Evolutionary conservation across 1,284 basidiomycete species (phyloP).

Genomic region (Tylopilus sp.): DNA sequence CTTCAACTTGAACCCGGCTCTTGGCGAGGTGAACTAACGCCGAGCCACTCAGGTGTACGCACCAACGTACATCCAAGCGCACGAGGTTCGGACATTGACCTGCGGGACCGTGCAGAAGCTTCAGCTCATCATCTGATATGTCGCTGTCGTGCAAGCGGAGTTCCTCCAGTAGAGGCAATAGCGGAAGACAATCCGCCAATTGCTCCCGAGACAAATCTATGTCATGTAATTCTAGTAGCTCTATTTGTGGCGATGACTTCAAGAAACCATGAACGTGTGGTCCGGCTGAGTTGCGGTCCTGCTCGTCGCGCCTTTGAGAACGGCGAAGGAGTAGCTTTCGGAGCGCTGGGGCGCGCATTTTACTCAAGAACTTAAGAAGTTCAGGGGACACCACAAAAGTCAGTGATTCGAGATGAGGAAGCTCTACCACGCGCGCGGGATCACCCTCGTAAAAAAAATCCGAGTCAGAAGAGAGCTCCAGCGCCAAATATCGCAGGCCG

Average conservation of each 20-base stretch:
- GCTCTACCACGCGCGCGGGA: constrained; percentile 42
- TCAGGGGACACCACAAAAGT: constrained; percentile 55
- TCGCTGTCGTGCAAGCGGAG: constrained; percentile 71
- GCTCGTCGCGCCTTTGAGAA: constrained; percentile 12
- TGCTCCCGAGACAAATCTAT: constrained; percentile 58
- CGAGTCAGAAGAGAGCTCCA: constrained; percentile 52
- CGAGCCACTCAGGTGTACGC: constrained; percentile 63
- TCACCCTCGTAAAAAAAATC: constrained; percentile 48
- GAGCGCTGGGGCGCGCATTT: constrained; percentile 57
- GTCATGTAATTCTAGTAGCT: constrained; percentile 67
- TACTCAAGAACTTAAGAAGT: constrained; percentile 55
- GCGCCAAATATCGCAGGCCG: constrained; percentile 50
- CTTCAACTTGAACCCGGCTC: constrained; percentile 44
- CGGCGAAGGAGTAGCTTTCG: constrained; percentile 58
- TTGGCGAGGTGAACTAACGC: constrained; percentile 62
- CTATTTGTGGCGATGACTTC: constrained; percentile 54
- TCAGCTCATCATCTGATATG: constrained; percentile 62
- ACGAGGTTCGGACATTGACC: constrained; percentile 61
- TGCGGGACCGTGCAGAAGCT: constrained; percentile 50
- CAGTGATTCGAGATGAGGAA: constrained; percentile 54
- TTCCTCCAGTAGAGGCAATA: constrained; percentile 55
- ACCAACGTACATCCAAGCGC: constrained; percentile 70
- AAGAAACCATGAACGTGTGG: constrained; percentile 55
- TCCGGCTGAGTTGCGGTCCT: constrained; percentile 46
- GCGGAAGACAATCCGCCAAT: constrained; percentile 54